Base-by-base conservation (phyloP, 768 basidiomycete genomes). In the Kwoniella mangroviensis region DNA sequence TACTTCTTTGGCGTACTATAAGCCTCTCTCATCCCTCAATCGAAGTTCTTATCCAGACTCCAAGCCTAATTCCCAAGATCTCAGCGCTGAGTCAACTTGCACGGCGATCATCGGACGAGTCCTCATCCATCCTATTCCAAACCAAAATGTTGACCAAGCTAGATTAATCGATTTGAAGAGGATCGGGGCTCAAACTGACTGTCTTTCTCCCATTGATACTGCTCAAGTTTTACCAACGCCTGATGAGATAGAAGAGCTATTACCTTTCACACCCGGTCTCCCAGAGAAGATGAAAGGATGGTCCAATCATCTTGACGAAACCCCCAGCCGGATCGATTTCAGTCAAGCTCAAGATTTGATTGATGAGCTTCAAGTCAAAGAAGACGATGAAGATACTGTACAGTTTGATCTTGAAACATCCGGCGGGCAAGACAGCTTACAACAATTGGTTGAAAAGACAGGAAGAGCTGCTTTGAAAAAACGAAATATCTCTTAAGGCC, bases 281-380 rank as follows among this genome's bases (percentile, higher is more conserved):
- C 63, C 63, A 7, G 22, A 53, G 13, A 64, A 53, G 51, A 64
- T 64, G 51, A 64, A 53, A 34, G 63, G 63, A 22, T 64, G 63
- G 63, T 12, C 24, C 13, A 40, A 52, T 34, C 0, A 34, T n/a
- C 49, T 17, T 28, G 24, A 19, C 45, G 22, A 34, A n/a, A 7
- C 63, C 10, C 10, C 45, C 28, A 21, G 12, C 22, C 54, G 22
- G 54, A 55, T 21, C 22, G 24, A n/a, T 0, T 12, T 6, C 17
- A 55, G 22, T n/a, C 22, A 55, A 12, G 24, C 54, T 22, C 19
- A 55, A 17, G 54, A 55, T 55, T 17, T 24, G 49, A 51, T 17
- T 51, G 49, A 9, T 21, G 49, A 17, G 49, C 49, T 34, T 5
- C 49, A 21, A 51, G 21, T 5, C 49, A 51, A 4, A 5, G 53